phyloP scores from a whole-genome alignment of 2,329 filamentous ascomycete species.

The Fusarium mundagurra region DNA sequence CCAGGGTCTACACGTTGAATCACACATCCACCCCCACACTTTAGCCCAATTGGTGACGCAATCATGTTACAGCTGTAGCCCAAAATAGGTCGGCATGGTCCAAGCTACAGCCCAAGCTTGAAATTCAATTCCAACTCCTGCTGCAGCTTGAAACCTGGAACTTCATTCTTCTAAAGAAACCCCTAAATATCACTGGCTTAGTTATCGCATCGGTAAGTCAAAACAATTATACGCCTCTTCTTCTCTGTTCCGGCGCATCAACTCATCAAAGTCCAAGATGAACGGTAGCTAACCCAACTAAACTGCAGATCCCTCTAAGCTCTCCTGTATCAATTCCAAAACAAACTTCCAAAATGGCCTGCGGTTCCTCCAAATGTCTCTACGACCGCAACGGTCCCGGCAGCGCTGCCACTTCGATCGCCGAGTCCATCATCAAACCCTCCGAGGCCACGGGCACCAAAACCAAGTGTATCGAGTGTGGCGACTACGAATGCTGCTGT shows the following conservation, averaged over 20 bases:
- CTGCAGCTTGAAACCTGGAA: background rate
- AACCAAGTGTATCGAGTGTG: constrained; percentile 44
- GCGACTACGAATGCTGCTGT: constrained; percentile 60
- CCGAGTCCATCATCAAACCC: constrained; percentile 62
- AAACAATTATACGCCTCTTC: background rate
- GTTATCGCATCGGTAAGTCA: constrained; percentile 2
- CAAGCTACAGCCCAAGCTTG: constrained; percentile 19
- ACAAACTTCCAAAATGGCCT: constrained; percentile 39
- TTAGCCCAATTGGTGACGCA: constrained; percentile 21
- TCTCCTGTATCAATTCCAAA: background rate
- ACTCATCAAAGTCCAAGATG: background rate
- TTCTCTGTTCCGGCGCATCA: background rate
- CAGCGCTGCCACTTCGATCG: constrained; percentile 58
- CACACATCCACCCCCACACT: constrained; percentile 34
- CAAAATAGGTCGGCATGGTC: constrained; percentile 19
- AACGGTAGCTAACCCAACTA: constrained; percentile 1
- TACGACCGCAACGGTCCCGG: constrained; percentile 57
- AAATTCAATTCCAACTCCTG: background rate
- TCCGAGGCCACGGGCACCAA: constrained; percentile 53
- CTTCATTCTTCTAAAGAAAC: background rate
- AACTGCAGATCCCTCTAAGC: constrained; percentile 2
- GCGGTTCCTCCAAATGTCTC: constrained; percentile 31
- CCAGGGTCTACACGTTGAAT: constrained; percentile 14
- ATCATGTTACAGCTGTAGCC: constrained; percentile 8
- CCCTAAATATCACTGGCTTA: background rate